Evolutionary conservation across 306 rosid species (phyloP).

Genomic region (Prunus salicina): DNA sequence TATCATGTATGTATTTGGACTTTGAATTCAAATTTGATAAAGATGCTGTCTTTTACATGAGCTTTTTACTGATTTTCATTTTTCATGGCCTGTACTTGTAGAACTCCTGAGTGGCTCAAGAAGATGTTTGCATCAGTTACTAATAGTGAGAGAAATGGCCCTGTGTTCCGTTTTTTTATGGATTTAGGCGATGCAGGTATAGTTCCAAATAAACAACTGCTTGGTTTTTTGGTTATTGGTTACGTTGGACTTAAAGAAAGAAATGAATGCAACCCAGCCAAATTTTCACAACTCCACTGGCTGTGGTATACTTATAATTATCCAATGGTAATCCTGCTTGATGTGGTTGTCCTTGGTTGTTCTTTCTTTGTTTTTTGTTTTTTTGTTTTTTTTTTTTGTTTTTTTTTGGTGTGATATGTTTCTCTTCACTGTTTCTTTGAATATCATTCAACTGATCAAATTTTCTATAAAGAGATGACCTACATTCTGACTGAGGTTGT

Average conservation of each 20-base stretch:
- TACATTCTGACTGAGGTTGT: conserved; percentile 33
- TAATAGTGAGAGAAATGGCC: conserved; percentile 86
- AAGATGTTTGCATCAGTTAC: conserved; percentile 72
- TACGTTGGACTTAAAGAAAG: no score
- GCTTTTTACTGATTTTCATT: neutral
- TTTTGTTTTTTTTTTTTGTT: no score
- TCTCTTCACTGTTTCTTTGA: neutral
- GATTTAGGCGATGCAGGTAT: conserved; percentile 99
- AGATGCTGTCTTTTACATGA: neutral
- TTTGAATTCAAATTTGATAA: neutral
- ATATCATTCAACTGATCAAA: neutral
- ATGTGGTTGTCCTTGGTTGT: no score
- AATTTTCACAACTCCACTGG: no score
- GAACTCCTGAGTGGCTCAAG: conserved; percentile 95
- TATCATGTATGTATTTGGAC: neutral
- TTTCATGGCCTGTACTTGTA: conserved; percentile 26
- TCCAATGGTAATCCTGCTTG: no score
- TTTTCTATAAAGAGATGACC: neutral
- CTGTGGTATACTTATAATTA: no score
- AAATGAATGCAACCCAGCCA: no score
- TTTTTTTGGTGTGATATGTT: neutral
- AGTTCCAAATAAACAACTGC: neutral
- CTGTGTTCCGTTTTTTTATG: conserved; percentile 90
- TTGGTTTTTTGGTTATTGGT: neutral
- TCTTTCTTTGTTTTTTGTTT: no score